Evolutionary conservation across 2,329 filamentous ascomycete species (phyloP).

Genomic region (Myriosclerotinia scirpicola): DNA sequence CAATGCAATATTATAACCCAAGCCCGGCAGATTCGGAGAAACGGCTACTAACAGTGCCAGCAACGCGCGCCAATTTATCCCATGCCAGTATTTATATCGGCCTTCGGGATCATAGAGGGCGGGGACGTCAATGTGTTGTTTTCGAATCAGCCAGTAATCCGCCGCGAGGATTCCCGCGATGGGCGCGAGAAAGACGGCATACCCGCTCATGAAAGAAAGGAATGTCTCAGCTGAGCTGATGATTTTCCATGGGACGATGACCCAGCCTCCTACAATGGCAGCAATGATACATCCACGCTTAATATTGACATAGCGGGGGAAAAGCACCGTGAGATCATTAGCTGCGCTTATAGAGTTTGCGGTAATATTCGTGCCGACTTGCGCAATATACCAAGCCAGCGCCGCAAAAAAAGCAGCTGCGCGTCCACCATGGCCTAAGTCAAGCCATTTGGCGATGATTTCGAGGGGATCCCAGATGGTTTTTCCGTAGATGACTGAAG

Average conservation of each 20-base stretch:
- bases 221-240: slow-evolving; percentile 57
- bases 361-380: slow-evolving; percentile 56
- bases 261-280: slow-evolving; percentile 55
- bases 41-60: slow-evolving; percentile 34
- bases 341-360: slow-evolving; percentile 56
- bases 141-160: slow-evolving; percentile 57
- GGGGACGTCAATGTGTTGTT: slow-evolving; percentile 42
- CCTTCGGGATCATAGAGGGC: slow-evolving; percentile 41
- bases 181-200: slow-evolving; percentile 61
- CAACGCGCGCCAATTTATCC: slow-evolving; percentile 37
- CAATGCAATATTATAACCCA: slow-evolving; percentile 33
- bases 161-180: slow-evolving; percentile 58
- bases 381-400: slow-evolving; percentile 54
- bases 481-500: slow-evolving; percentile 52
- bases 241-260: slow-evolving; percentile 66
- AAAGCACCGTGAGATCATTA: slow-evolving; percentile 57
- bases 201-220: slow-evolving; percentile 65
- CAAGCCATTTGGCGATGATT: slow-evolving; percentile 48
- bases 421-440: slow-evolving; percentile 46
- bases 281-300: slow-evolving; percentile 55
- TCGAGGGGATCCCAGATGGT: slow-evolving; percentile 53
- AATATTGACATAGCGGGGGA: slow-evolving; percentile 56
- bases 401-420: slow-evolving; percentile 51
- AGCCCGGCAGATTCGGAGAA: slow-evolving; percentile 35
- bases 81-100: slow-evolving; percentile 36